phyloP scores from a whole-genome alignment of 192 early-diverging fungal genomes.

The Podila verticillata region DNA sequence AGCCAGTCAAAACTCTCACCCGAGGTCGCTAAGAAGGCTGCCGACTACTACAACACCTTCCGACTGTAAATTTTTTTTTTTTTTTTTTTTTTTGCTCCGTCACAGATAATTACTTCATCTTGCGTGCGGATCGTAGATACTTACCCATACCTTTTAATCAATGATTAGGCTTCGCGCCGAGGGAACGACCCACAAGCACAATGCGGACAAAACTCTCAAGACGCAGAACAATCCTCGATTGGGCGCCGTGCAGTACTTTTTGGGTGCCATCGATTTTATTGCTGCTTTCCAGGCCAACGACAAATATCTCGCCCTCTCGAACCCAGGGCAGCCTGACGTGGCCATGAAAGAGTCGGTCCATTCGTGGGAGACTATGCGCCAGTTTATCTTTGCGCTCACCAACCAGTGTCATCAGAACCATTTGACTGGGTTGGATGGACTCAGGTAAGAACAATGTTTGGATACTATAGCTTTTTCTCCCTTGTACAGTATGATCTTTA shows the following conservation, averaged over 20 bases:
- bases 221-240: constrained; percentile 26
- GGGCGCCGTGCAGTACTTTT: constrained; percentile 41
- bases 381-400: constrained; percentile 43
- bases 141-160: neutral
- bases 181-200: constrained; percentile 32
- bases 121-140: neutral
- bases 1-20: constrained; percentile 7
- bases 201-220: constrained; percentile 31
- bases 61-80: constrained; percentile 17
- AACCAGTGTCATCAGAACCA: constrained; percentile 43
- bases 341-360: constrained; percentile 38
- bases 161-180: constrained; percentile 20
- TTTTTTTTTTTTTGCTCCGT: neutral
- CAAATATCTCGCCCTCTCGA: constrained; percentile 33
- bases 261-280: constrained; percentile 47
- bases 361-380: constrained; percentile 50
- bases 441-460: constrained; percentile 17
- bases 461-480: neutral
- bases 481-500: neutral
- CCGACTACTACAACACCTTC: constrained; percentile 37
- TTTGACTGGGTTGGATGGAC: constrained; percentile 32
- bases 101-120: neutral
- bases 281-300: constrained; percentile 46
- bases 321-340: constrained; percentile 35
- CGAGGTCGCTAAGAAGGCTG: constrained; percentile 23